These are phyloP conservation scores for Kondoa subrosea DNA, from an alignment of 768 basidiomycete genomes.

Conservation along the genomic window DNA sequence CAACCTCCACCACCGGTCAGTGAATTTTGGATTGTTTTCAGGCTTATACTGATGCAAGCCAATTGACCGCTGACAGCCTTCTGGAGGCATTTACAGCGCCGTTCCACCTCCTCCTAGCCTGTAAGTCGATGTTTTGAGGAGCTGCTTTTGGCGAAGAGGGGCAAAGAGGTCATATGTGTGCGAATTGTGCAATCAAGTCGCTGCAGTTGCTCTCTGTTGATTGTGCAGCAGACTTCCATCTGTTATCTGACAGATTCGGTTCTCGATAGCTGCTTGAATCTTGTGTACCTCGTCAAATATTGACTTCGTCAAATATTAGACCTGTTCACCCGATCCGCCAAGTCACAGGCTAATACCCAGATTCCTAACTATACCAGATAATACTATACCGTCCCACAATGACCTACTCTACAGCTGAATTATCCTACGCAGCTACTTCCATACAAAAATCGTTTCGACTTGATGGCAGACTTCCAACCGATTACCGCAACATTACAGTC, in stretches of 20 bases:
- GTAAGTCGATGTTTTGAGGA: background rate
- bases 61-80: background rate
- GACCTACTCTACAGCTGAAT: background rate
- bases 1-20: background rate
- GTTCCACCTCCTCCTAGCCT: background rate
- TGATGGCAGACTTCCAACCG: constrained; percentile 10
- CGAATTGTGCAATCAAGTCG: too few species aligned
- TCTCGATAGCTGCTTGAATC: too few species aligned
- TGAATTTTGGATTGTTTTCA: background rate
- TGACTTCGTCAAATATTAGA: too few species aligned
- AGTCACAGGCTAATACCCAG: too few species aligned
- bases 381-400: background rate
- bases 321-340: too few species aligned
- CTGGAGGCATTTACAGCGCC: background rate
- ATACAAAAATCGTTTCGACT: background rate
- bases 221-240: too few species aligned
- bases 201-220: too few species aligned
- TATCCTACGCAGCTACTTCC: background rate
- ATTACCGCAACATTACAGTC: constrained; percentile 10
- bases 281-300: too few species aligned
- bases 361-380: too few species aligned
- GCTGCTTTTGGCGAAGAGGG: background rate
- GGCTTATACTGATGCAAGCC: background rate
- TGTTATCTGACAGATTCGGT: too few species aligned
- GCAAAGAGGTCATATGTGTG: too few species aligned